Evolutionary conservation across 192 early-diverging fungal genomes (phyloP).

Genomic region (Rhizophagus sp.): DNA sequence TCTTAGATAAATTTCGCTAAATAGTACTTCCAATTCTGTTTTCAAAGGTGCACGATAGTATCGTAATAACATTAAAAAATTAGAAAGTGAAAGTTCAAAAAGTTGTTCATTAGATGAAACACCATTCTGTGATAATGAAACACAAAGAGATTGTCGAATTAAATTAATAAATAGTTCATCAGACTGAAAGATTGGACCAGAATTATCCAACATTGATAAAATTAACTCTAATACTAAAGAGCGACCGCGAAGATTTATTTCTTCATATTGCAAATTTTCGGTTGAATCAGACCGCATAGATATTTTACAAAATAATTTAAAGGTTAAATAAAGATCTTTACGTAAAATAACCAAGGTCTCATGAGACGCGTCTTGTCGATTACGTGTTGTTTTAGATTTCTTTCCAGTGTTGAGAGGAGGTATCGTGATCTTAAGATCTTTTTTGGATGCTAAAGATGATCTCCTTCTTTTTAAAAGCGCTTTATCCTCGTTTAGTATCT

Average conservation of each 20-base stretch:
- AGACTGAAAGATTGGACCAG: slow-evolving; percentile 44
- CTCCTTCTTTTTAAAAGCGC: not conserved
- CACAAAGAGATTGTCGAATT: slow-evolving; percentile 46
- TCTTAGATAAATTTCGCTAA: slow-evolving; percentile 86
- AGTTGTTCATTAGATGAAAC: slow-evolving; percentile 49
- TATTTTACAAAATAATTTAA: slow-evolving; percentile 45
- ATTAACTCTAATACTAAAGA: slow-evolving; percentile 46
- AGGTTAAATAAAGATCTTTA: slow-evolving; percentile 47
- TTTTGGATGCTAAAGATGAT: slow-evolving; percentile 23
- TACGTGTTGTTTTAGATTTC: slow-evolving; percentile 31
- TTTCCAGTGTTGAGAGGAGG: not conserved
- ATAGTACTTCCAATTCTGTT: slow-evolving; percentile 83
- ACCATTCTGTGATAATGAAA: slow-evolving; percentile 49
- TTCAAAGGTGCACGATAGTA: slow-evolving; percentile 60
- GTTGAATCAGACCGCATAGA: slow-evolving; percentile 39
- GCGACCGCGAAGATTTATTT: slow-evolving; percentile 44
- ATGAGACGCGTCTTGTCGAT: slow-evolving; percentile 27
- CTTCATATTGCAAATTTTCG: slow-evolving; percentile 39
- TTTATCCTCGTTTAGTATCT: not conserved
- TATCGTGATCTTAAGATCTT: slow-evolving; percentile 22
- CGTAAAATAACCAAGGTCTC: slow-evolving; percentile 31
- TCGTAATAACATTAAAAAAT: slow-evolving; percentile 43
- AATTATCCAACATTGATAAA: slow-evolving; percentile 52
- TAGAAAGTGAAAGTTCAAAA: slow-evolving; percentile 49
- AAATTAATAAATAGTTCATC: slow-evolving; percentile 41